phyloP scores from a whole-genome alignment of 441 rosid genomes.

The Bruguiera hainesii region DNA sequence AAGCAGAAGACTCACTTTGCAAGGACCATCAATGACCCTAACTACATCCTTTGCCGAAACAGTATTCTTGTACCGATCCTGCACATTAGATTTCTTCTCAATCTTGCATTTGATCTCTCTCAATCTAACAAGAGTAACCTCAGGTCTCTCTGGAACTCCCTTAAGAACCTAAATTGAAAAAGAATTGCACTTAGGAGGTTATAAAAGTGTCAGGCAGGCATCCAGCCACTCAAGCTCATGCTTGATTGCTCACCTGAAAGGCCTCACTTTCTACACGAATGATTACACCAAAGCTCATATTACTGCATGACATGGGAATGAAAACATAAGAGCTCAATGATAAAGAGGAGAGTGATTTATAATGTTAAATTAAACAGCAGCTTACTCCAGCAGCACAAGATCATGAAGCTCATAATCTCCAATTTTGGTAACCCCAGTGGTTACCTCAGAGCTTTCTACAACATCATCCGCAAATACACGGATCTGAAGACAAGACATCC shows the following conservation, averaged over 20 bases:
- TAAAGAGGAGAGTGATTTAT: conserved; percentile 7
- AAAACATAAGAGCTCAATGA: conserved; percentile 20
- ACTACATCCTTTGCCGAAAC: conserved; percentile 85
- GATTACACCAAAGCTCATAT: conserved; percentile 82
- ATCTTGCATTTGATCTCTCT: conserved; percentile 95
- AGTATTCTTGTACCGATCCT: conserved; percentile 66
- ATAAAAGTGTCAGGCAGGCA: background rate
- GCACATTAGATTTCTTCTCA: conserved; percentile 73
- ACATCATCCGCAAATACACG: conserved; percentile 96
- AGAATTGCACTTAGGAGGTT: conserved; percentile 5
- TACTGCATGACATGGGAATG: conserved; percentile 47
- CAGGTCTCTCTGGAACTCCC: conserved; percentile 95
- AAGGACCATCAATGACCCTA: conserved; percentile 83
- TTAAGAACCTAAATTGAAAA: conserved; percentile 66
- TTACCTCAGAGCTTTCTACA: conserved; percentile 96
- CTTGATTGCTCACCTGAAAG: conserved; percentile 57
- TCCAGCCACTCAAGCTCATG: background rate
- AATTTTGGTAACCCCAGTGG: conserved; percentile 85
- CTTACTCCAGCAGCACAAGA: conserved; percentile 94
- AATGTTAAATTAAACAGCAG: conserved; percentile 3
- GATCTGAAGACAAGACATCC: conserved; percentile 43
- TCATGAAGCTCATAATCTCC: conserved; percentile 98
- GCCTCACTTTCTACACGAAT: conserved; percentile 98
- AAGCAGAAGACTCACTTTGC: conserved; percentile 52
- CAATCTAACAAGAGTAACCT: conserved; percentile 78